Conservation (phyloP, 306 rosid genomes). For the Rosa lucieae region DNA sequence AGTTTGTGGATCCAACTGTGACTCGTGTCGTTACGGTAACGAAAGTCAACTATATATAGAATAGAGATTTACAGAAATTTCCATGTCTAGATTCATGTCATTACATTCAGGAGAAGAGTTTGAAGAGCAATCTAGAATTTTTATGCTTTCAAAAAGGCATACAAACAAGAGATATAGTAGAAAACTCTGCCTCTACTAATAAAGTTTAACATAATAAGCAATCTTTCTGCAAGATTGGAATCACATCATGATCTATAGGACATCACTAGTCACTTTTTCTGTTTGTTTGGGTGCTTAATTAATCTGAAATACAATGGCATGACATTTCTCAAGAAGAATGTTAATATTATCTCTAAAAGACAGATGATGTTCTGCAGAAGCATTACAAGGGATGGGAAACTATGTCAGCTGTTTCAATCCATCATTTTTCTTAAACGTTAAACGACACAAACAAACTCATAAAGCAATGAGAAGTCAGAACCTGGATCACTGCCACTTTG, state of each 20-base stretch:
- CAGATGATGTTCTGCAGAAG: not conserved
- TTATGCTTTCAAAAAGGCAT: not conserved
- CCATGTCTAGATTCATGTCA: not conserved
- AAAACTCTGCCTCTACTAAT: not conserved
- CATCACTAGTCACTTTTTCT: not conserved
- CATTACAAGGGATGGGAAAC: not conserved
- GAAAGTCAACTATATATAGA: not conserved
- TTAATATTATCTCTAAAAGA: not conserved
- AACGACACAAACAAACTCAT: too few species aligned
- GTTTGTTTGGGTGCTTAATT: too few species aligned
- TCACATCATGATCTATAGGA: not conserved
- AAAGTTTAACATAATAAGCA: not conserved
- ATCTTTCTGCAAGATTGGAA: not conserved
- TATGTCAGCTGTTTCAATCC: constrained; percentile 26
- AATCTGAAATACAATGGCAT: not conserved
- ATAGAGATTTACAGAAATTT: not conserved
- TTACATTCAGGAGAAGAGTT: not conserved
- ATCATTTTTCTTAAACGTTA: constrained; percentile 18
- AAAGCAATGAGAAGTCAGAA: constrained; percentile 46
- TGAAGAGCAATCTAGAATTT: not conserved
- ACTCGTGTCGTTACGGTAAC: not conserved
- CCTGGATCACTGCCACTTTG: constrained; percentile 31
- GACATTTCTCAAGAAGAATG: not conserved
- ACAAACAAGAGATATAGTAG: not conserved
- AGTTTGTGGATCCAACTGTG: not conserved